A percentile compares a stretch with the other conserved stretches of the same genome.
Evolutionary conservation across 441 rosid species (phyloP).

Genomic region (Melianthus villosus): DNA sequence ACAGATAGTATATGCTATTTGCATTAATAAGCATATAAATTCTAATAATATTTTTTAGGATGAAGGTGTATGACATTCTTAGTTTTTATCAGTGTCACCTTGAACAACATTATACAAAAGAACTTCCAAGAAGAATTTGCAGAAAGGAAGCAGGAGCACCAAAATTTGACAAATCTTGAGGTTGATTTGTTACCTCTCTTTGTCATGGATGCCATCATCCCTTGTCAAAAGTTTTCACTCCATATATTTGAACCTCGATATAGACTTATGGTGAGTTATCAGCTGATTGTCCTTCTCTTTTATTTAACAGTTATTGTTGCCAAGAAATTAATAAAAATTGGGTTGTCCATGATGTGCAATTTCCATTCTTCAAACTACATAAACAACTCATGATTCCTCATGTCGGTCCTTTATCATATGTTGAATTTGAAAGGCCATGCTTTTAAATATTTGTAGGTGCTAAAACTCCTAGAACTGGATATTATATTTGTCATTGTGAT

Average conservation of each 20-base stretch:
- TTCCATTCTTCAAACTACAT: too few relatives aligned
- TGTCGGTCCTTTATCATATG: too few relatives aligned
- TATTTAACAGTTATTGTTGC: too few relatives aligned
- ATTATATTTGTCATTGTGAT: too few relatives aligned
- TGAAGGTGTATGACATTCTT: background rate
- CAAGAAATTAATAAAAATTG: too few relatives aligned
- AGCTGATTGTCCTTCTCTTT: background rate
- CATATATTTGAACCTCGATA: conserved; percentile 92
- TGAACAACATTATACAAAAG: conserved; percentile 72
- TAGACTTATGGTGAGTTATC: conserved; percentile 68
- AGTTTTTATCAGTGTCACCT: conserved; percentile 53
- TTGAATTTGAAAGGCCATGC: too few relatives aligned
- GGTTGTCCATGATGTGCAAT: too few relatives aligned
- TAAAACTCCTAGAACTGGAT: too few relatives aligned
- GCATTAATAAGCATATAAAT: too few relatives aligned
- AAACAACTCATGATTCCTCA: too few relatives aligned
- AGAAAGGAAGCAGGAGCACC: conserved; percentile 81
- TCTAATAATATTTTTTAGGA: background rate
- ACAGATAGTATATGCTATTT: too few relatives aligned
- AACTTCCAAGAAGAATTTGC: conserved; percentile 79
- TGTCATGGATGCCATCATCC: conserved; percentile 80
- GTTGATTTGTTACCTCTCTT: conserved; percentile 74
- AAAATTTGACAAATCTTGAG: conserved; percentile 51
- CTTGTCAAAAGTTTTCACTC: conserved; percentile 79
- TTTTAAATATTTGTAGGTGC: too few relatives aligned